Base-by-base conservation (phyloP, 148 eudicot genomes). In the Camellia lanceoleosa region DNA sequence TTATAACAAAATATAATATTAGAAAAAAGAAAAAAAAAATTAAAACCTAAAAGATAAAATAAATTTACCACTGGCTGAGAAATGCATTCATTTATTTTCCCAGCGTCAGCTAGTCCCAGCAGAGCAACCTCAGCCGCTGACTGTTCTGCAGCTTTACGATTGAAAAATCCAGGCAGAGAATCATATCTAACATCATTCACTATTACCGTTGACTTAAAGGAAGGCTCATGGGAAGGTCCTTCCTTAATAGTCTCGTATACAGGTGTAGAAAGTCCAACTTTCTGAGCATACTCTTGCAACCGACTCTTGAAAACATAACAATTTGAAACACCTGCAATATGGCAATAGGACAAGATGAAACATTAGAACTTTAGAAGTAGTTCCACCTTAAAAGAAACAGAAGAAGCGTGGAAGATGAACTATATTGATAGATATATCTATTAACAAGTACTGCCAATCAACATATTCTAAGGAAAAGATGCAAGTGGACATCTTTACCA, bases 111-210 rank as follows among this genome's bases (percentile, higher is more conserved):
- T 62, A 94, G 82, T 72, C 87, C 86, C 84, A 76, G 41, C 52
- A 92, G 89, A 82, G 99, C 99, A 79, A 94, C 86, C 88, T 96
- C 99, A 70, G 99, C 99, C 58, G 99, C 98, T 59, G 99, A 96
- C 78, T 96, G 99, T 82, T 96, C 99, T 30, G 99, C 95, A 68
- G 97, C 93, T 85, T 94, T 96, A 67, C 99, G 92, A 78, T 90
- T 96, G 74, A 72, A 87, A 84, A 96, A 96, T 47, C 98, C 97
- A 60, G 85, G 87, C 62, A 96, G 87, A 43, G 99, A 96, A 74
- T 96, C 92, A 81, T 92, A 94, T 80, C 91, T 86, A 14, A 61
- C 82, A 73, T 90, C 82, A 71, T 84, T 82, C 55, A 96, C 88
- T 71, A 88, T 71, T 51, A 94, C 99, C 12, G 99, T 89, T 30